A percentile compares a stretch with the other conserved stretches of the same genome.
Evolutionary conservation across 2,329 filamentous ascomycete species (phyloP).

Genomic region (Colletotrichum costaricense): DNA sequence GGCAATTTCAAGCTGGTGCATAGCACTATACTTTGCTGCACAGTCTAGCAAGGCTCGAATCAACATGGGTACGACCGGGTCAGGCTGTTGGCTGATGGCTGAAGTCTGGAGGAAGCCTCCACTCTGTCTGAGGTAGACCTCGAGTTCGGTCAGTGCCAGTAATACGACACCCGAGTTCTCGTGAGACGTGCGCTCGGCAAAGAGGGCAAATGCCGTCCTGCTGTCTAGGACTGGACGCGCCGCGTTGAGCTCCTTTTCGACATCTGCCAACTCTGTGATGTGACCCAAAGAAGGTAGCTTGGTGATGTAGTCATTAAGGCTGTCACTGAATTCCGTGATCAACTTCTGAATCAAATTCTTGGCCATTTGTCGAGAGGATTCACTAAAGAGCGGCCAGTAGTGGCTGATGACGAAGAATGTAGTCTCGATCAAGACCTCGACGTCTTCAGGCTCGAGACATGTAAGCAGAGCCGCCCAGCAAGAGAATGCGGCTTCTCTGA

Average conservation of each 20-base stretch:
- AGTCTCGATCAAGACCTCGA: constrained; percentile 84
- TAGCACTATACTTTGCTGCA: constrained; percentile 80
- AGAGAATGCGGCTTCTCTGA: constrained; percentile 83
- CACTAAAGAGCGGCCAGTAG: constrained; percentile 79
- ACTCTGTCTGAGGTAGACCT: constrained; percentile 76
- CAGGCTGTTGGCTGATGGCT: constrained; percentile 85
- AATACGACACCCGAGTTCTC: constrained; percentile 89
- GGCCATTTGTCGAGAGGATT: constrained; percentile 68
- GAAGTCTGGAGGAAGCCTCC: constrained; percentile 84
- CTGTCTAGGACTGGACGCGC: constrained; percentile 73
- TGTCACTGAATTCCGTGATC: constrained; percentile 68
- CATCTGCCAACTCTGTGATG: constrained; percentile 75
- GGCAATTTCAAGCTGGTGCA: constrained; percentile 71
- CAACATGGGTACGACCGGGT: constrained; percentile 77
- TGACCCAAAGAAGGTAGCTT: constrained; percentile 82
- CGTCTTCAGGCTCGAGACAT: constrained; percentile 80
- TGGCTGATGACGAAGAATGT: constrained; percentile 89
- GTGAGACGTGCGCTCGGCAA: constrained; percentile 79
- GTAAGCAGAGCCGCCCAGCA: constrained; percentile 86
- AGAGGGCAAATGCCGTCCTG: constrained; percentile 59
- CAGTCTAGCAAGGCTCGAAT: constrained; percentile 87
- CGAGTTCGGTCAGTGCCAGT: constrained; percentile 82
- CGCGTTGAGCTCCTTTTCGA: constrained; percentile 73
- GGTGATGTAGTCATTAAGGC: constrained; percentile 75
- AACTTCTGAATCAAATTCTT: constrained; percentile 73